Evolutionary conservation across 2,329 filamentous ascomycete genomes (phyloP).

Genomic region (Penicillium paneum): DNA sequence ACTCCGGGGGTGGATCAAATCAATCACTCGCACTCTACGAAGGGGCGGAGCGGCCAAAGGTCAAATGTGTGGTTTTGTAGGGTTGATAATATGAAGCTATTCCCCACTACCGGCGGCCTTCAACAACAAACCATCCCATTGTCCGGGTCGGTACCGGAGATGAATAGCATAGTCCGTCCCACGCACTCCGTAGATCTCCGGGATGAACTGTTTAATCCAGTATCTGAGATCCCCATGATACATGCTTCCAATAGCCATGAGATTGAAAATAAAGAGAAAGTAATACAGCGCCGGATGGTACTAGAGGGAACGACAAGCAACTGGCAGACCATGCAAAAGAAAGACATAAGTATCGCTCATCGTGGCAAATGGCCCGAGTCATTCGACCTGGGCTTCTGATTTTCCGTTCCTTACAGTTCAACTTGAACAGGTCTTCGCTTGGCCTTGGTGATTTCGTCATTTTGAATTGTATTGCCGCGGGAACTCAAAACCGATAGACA

Average conservation of each 20-base stretch:
- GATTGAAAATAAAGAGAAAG: too few species aligned
- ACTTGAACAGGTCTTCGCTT: background rate
- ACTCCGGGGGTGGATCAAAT: too few species aligned
- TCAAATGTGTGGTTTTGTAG: too few species aligned
- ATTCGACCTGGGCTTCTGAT: too few species aligned
- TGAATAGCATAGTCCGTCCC: background rate
- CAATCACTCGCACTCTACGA: too few species aligned
- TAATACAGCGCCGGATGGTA: too few species aligned
- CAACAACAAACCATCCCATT: background rate
- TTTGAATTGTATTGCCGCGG: background rate
- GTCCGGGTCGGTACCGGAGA: background rate
- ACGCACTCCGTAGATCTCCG: background rate
- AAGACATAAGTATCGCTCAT: too few species aligned
- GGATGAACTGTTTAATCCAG: background rate
- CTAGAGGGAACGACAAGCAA: too few species aligned
- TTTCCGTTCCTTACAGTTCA: background rate
- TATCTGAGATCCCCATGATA: background rate
- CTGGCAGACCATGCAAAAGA: too few species aligned
- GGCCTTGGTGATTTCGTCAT: background rate
- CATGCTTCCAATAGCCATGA: background rate
- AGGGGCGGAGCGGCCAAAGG: too few species aligned
- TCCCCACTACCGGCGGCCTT: background rate
- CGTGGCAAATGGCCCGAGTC: too few species aligned
- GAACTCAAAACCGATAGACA: background rate
- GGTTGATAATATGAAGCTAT: too few species aligned